Base-by-base conservation (phyloP, 2,329 filamentous ascomycete genomes). In the Teratosphaeria epicoccoides region DNA sequence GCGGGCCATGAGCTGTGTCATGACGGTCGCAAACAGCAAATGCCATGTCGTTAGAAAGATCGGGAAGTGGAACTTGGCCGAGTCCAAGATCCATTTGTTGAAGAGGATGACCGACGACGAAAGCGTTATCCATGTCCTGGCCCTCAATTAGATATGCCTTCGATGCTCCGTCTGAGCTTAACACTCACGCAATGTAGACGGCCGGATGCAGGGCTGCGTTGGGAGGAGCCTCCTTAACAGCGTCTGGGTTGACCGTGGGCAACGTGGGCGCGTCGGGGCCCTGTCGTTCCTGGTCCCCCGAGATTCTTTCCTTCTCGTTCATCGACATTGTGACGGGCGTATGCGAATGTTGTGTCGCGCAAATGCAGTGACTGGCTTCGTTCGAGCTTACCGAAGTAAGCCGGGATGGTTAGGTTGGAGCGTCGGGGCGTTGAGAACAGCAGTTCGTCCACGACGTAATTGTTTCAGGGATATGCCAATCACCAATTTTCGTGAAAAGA, bases 51-150 rank as follows among this genome's bases (percentile, higher is more conserved):
- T 95, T 58, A 98, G 80, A 66, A 95, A 83, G 65, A 90, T 85
- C 50, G 84, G 73, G 66, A 73, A 79, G 55, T 71, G 80, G 76
- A 96, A 96, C 57, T 87, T 79, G 57, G 85, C 79, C 37, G 85
- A 90, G 65, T 91, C 84, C 57, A 97, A 80, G 65, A 98, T 88
- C 82, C 88, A 95, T 81, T 98, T 98, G 83, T 98, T 97, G 84
- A 96, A 97, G 56, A 98, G 78, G 69, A 98, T 98, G 67, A 97
- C 89, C 63, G 85, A 88, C 43, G 89, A 95, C 66, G 88, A 95
- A 70, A 96, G 78, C 54, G 83, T 76, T 67, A 98, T 97, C 93
- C 93, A 98, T 61, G 83, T 77, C 63, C 90, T 95, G 70, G 25
- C 29, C 6, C 17, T 23, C 25, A 24, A 7, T 44, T 51, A 44